These are phyloP conservation scores for Microcyclospora tardicrescens DNA, from an alignment of 2,329 filamentous ascomycete species.

Conservation along the genomic window DNA sequence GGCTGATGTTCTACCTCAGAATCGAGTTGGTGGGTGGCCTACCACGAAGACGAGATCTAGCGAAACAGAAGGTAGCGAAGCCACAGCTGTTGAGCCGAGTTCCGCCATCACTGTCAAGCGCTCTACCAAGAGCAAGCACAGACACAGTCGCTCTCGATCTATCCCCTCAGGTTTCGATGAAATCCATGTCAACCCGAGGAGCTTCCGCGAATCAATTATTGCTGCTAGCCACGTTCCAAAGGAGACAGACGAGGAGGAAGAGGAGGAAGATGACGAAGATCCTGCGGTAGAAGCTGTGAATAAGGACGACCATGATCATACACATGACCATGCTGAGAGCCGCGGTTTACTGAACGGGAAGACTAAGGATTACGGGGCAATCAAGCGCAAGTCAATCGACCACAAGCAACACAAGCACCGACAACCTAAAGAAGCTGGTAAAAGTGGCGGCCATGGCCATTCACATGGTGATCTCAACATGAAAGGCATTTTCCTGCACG, in stretches of 20 bases:
- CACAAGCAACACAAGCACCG: constrained; percentile 60
- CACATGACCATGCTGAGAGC: constrained; percentile 16
- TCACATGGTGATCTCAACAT: constrained; percentile 88
- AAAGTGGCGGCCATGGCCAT: constrained; percentile 42
- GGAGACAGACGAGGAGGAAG: constrained; percentile 42
- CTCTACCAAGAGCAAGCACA: constrained; percentile 39
- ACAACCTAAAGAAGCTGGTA: constrained; percentile 50
- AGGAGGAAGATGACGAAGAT: constrained; percentile 38
- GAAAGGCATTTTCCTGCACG: constrained; percentile 58
- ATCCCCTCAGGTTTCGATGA: constrained; percentile 48
- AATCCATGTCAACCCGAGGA: constrained; percentile 76
- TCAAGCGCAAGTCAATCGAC: constrained; percentile 22
- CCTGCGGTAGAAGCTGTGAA: constrained; percentile 5
- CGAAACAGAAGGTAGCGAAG: constrained; percentile 16
- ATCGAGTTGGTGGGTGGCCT: constrained; percentile 41
- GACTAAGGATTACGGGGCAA: constrained; percentile 16
- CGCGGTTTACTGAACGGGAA: constrained; percentile 22
- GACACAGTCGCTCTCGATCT: constrained; percentile 49
- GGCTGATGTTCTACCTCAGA: constrained; percentile 51
- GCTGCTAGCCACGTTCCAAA: constrained; percentile 55
- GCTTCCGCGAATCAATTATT: constrained; percentile 86
- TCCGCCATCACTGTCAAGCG: constrained; percentile 12
- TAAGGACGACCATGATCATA: constrained; percentile 15
- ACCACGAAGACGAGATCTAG: constrained; percentile 14
- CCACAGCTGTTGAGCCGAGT: constrained; percentile 16